Evolutionary conservation across 257 asterid genomes (phyloP), one percentile per base, ranked within the genome.

Genomic region (Solanum gandarillasii): DNA sequence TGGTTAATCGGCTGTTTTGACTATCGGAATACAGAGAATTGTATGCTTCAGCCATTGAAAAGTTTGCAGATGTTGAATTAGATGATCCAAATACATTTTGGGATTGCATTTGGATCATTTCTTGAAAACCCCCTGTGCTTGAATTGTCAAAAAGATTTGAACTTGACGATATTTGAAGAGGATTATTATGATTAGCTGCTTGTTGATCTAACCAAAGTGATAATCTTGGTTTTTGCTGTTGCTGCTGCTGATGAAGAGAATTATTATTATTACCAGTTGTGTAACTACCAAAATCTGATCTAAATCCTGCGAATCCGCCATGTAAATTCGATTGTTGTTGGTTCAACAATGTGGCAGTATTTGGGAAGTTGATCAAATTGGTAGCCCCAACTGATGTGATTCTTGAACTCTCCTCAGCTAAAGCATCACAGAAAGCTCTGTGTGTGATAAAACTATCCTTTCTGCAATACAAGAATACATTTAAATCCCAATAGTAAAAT

Each of bases 381-480:
- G 60, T 92, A 5, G 87, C 87, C 2, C 91, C 91, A 9, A 91
- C 89, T 18, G 92, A 88, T n/a, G 94, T 89, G 67, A 91, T 89
- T 83, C 98, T 93, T 16, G 95, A 91, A 71, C 93, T 93, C 71
- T 94, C 99, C 75, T 94, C 95, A 1, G 99, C 96, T 71, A 96
- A 87, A 4, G 98, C 99, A 87, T 96, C 98, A 35, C 99, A 96
- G 84, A 96, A 96, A n/a, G 99, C 99, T 91, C 98, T 88, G 74
- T 96, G 99, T 29, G 98, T 96, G 84, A 96, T 93, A 90, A 96
- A 96, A 82, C 99, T 96, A 48, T 96, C 99, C 58, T 95, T 96
- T 88, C 99, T 96, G 93, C 87, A 14, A 62, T 3, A n/a, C 1
- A 68, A 25, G 55, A 62, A 7, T n/a, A 35, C 18, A 23, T 62